A percentile compares a stretch with the other conserved stretches of the same genome.
Evolutionary conservation across 31 red algal genomes (phyloP).

Genomic region (Asparagopsis taxiformis): DNA sequence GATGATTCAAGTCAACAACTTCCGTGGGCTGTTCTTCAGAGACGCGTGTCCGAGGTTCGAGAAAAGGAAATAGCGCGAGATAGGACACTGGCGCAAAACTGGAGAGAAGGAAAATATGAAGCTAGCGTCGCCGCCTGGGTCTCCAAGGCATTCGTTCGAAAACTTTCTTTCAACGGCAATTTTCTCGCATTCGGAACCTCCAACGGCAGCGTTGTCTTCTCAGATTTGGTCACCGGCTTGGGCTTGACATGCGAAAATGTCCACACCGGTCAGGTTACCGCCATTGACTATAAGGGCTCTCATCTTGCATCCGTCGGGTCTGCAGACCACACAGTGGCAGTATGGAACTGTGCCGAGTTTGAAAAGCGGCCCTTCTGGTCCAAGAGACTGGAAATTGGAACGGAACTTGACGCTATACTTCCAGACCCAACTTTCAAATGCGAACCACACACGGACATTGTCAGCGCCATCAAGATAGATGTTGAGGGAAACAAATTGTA

Average conservation of each 20-base stretch:
- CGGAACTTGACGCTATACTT: constrained; percentile 4
- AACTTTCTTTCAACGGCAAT: constrained; percentile 41
- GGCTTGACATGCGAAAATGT: constrained; percentile 11
- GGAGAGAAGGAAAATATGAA: constrained; percentile 40
- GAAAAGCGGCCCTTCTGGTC: constrained; percentile 34
- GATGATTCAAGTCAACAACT: background rate
- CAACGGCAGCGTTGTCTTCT: constrained; percentile 35
- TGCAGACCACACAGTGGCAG: constrained; percentile 19
- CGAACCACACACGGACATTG: constrained; percentile 28
- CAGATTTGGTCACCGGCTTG: constrained; percentile 22
- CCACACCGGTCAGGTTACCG: constrained; percentile 60
- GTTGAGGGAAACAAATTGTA: constrained; percentile 17
- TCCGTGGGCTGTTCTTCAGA: constrained; percentile 40
- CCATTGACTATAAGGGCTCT: constrained; percentile 32
- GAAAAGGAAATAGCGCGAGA: constrained; percentile 36
- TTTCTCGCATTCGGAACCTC: constrained; percentile 55
- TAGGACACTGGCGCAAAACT: constrained; percentile 43
- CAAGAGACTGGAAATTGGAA: background rate
- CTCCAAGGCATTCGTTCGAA: constrained; percentile 42
- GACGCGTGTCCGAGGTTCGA: constrained; percentile 23
- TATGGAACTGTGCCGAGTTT: constrained; percentile 23
- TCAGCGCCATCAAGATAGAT: constrained; percentile 29
- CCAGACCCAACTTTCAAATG: constrained; percentile 4
- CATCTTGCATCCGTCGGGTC: constrained; percentile 38
- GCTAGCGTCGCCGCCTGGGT: constrained; percentile 38